Conservation (phyloP, 345 rosid species). For the Rubroshorea leprosula region DNA sequence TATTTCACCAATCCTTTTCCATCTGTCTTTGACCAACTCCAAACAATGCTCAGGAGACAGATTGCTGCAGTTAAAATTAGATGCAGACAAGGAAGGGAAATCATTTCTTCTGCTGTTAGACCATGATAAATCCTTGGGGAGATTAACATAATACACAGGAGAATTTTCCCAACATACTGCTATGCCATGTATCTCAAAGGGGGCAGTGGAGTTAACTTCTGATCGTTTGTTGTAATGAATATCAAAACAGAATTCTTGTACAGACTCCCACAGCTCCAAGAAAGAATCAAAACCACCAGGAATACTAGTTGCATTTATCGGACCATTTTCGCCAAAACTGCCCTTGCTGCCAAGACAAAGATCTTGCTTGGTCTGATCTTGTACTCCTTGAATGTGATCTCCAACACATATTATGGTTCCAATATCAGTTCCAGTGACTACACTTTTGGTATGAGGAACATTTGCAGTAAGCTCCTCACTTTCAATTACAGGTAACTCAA, state of each 20-base stretch:
- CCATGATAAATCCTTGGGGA: slow-evolving; percentile 69
- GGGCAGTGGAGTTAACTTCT: slow-evolving; percentile 36
- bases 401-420: slow-evolving; percentile 15
- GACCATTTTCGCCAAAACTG: slow-evolving; percentile 51
- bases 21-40: slow-evolving; percentile 49
- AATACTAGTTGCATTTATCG: slow-evolving; percentile 52
- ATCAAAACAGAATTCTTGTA: slow-evolving; percentile 75
- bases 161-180: slow-evolving; percentile 90
- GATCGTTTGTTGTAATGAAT: slow-evolving; percentile 63
- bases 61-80: slow-evolving; percentile 28
- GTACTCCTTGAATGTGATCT: slow-evolving; percentile 14
- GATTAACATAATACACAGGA: slow-evolving; percentile 71
- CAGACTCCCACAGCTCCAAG: slow-evolving; percentile 70
- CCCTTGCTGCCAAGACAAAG: slow-evolving; percentile 28
- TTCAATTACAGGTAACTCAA: slow-evolving; percentile 26
- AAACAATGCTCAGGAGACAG: slow-evolving; percentile 29
- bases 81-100: slow-evolving; percentile 24
- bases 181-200: slow-evolving; percentile 80
- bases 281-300: slow-evolving; percentile 84
- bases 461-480: slow-evolving; percentile 15
- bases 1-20: slow-evolving; percentile 70
- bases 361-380: slow-evolving; percentile 18
- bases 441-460: slow-evolving; percentile 19
- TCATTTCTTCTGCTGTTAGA: slow-evolving; percentile 35
- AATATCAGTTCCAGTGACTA: slow-evolving; percentile 20